Conservation (phyloP, 257 asterid genomes). For the Solanum virginianum region DNA sequence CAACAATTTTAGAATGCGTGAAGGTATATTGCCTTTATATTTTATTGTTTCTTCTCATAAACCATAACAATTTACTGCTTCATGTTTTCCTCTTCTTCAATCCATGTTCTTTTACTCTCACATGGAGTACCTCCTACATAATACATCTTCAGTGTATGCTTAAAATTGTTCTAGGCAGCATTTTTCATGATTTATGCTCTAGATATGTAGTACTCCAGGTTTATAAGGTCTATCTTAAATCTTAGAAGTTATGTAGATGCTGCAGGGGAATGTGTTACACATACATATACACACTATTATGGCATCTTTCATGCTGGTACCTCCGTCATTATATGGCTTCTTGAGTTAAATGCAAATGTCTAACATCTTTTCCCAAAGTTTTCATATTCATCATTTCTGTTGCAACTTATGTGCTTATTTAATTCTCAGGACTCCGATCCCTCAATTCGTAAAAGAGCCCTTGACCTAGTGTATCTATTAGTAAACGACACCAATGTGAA, state of each 20-base stretch:
- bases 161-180: background rate
- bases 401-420: background rate
- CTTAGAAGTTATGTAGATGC: background rate
- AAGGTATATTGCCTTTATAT: slow-evolving; percentile 38
- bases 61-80: background rate
- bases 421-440: slow-evolving; percentile 91
- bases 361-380: background rate
- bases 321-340: background rate
- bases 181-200: background rate
- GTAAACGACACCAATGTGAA: slow-evolving; percentile 81
- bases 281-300: background rate
- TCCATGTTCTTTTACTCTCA: background rate
- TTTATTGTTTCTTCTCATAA: background rate
- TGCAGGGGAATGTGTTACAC: background rate
- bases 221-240: background rate
- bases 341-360: background rate
- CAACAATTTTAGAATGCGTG: slow-evolving; percentile 90
- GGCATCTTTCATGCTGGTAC: background rate
- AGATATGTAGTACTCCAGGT: background rate
- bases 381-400: background rate
- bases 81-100: background rate
- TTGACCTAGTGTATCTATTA: slow-evolving; percentile 86
- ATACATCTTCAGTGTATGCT: background rate
- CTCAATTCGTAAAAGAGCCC: slow-evolving; percentile 93
- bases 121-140: background rate